A percentile compares a stretch with the other conserved stretches of the same genome.
These are phyloP conservation scores for Camellia sinensis DNA, from an alignment of 148 eudicot species.

Conservation along the genomic window DNA sequence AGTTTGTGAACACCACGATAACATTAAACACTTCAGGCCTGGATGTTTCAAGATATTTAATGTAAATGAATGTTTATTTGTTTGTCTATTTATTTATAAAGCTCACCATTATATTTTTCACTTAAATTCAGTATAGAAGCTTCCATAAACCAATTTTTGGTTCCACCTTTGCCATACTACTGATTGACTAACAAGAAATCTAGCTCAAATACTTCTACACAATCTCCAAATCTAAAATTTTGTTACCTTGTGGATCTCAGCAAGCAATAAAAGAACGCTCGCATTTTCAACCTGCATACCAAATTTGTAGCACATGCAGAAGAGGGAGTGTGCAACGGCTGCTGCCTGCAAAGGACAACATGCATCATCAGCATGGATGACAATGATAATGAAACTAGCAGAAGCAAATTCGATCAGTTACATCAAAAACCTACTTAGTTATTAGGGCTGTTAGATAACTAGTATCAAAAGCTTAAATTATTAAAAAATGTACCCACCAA, in stretches of 20 bases:
- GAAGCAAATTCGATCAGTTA: background rate
- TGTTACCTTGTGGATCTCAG: conserved; percentile 90
- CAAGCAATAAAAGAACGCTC: conserved; percentile 77
- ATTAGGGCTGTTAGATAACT: too few species aligned
- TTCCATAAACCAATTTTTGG: background rate
- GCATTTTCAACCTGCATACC: conserved; percentile 87
- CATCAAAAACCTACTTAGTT: background rate
- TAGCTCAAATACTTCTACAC: background rate
- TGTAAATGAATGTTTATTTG: background rate
- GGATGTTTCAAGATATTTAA: background rate
- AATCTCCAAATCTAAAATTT: background rate
- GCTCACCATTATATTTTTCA: background rate
- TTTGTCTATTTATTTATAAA: background rate
- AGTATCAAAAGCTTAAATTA: too few species aligned
- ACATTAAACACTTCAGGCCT: background rate
- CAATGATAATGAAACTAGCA: background rate
- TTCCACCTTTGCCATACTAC: background rate
- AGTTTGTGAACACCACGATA: background rate
- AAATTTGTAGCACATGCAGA: conserved; percentile 89
- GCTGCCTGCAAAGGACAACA: conserved; percentile 66
- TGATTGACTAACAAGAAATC: background rate
- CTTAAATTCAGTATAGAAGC: background rate
- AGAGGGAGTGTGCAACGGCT: conserved; percentile 77
- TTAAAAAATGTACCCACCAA: too few species aligned
- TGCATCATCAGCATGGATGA: conserved; percentile 15